Evolutionary conservation across 116 monocot species (phyloP), one percentile per base, ranked within the genome.

Genomic region (Dioscorea cayenensis): DNA sequence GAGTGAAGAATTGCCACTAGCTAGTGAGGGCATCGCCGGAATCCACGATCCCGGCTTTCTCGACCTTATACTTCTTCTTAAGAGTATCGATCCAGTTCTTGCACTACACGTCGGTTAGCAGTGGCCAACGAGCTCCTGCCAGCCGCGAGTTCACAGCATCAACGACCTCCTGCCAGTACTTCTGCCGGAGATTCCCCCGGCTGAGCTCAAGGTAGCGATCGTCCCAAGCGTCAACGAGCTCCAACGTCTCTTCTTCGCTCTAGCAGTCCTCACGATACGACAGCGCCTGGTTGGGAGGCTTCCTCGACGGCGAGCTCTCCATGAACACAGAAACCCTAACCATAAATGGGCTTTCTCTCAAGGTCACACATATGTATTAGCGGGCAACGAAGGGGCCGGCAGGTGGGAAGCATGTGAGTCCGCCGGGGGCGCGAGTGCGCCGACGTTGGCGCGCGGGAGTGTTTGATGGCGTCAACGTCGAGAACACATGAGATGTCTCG

Each of bases 1-100:
- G 86, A 38, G 69, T 3, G 83, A 70, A 90, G 73, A 90, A 90
- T 9, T 71, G 36, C 90, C 90, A 90, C 65, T 63, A 75, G 79
- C 82, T 79, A 14, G 69, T 36, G 32, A 48, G 38, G 43, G 70
- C 55, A 22, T 73, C 80, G 36, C 71, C 75, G 38, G 76, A 59
- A 22, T 50, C 71, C 23, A 16, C n/a, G 51, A 84, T 75, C 77
- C 83, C 66, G 51, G 66, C 51, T 75, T 79, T 78, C 84, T 90
- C 90, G 60, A 66, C n/a, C 84, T 86, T 90, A 77, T 86, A 90
- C 84, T 86, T 90, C 75, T 90, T 90, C 86, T 90, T 90, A 18
- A 90, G 71, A 28, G 90, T 90, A 58, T 90, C 90, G 77, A 90
- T 79, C 49, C 90, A 84, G 77, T 90, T 84, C 76, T 90, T 90